Conservation (phyloP, 257 asterid genomes). For the Solanum appendiculatum region DNA sequence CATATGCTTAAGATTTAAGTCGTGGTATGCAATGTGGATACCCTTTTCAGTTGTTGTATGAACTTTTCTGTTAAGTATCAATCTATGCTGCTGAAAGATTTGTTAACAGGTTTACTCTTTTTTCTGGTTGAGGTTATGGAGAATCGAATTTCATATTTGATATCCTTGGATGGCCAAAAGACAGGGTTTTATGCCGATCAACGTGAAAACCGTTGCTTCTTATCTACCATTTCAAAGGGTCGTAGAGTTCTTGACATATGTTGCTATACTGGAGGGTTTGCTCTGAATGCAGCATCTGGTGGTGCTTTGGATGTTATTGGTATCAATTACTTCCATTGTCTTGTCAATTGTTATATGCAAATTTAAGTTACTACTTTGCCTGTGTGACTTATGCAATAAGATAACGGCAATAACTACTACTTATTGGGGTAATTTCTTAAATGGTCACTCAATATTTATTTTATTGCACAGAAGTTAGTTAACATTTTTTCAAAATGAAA, state of each 20-base stretch:
- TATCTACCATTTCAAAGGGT: constrained; percentile 72
- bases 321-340: constrained; percentile 10
- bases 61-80: background rate
- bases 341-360: background rate
- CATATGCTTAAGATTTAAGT: background rate
- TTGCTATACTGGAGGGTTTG: constrained; percentile 95
- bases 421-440: background rate
- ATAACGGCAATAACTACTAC: background rate
- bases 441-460: background rate
- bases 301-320: constrained; percentile 84
- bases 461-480: background rate
- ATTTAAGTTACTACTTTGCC: background rate
- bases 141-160: constrained; percentile 65
- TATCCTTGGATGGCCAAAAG: constrained; percentile 90
- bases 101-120: background rate
- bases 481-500: background rate
- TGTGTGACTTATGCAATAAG: background rate
- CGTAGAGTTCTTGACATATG: constrained; percentile 71
- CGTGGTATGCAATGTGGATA: background rate
- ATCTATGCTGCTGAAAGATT: background rate
- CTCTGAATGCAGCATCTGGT: constrained; percentile 75
- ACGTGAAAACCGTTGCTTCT: constrained; percentile 77
- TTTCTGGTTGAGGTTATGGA: constrained; percentile 58
- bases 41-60: background rate
- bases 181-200: constrained; percentile 98